Evolutionary conservation across 73 alveolate genomes (phyloP).

Genomic region (Tetrahymena thermophila): DNA sequence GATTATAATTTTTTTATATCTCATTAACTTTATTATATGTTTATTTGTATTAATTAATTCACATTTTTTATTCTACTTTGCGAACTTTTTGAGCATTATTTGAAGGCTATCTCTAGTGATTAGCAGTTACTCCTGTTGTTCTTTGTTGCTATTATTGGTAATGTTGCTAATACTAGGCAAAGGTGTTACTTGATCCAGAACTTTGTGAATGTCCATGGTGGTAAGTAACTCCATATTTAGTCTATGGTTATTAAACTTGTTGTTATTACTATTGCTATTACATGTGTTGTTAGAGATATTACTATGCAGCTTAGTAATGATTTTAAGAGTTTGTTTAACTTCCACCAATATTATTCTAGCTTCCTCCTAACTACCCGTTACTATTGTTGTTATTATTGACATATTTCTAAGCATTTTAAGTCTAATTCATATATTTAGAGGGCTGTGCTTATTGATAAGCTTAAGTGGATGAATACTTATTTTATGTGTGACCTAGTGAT

Average conservation of each 20-base stretch:
- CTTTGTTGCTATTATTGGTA: neutral
- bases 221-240: neutral
- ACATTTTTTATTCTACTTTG: neutral
- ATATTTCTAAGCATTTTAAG: neutral
- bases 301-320: neutral
- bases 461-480: neutral
- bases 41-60: neutral
- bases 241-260: neutral
- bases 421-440: neutral
- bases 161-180: neutral
- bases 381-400: neutral
- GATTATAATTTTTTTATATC: neutral
- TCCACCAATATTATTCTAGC: neutral
- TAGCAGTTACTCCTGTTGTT: neutral
- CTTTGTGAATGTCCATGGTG: neutral
- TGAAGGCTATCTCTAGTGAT: neutral
- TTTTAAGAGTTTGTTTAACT: neutral
- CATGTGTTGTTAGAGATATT: neutral
- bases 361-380: neutral
- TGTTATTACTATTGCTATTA: neutral
- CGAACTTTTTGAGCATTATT: neutral
- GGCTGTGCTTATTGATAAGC: neutral
- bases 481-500: neutral
- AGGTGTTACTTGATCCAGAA: neutral
- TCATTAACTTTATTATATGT: neutral